phyloP scores from a whole-genome alignment of 441 rosid genomes.

The Euphorbia schlechtendalii region DNA sequence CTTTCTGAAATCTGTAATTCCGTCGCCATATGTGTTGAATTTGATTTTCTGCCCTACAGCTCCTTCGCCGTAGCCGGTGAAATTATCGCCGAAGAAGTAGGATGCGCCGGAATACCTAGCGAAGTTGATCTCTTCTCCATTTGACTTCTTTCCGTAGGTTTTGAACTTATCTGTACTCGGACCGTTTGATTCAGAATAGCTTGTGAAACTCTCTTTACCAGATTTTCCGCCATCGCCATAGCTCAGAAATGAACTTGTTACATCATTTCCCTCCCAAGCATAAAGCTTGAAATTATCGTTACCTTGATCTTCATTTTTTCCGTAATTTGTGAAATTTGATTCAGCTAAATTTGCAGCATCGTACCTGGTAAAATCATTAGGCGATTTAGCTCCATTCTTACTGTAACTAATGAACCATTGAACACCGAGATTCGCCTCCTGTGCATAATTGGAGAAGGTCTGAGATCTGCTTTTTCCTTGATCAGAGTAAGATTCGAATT shows the following conservation, averaged over 20 bases:
- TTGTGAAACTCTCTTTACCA: conserved; percentile 39
- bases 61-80: conserved; percentile 65
- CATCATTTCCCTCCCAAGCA: conserved; percentile 61
- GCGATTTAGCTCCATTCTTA: conserved; percentile 49
- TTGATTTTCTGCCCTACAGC: conserved; percentile 33
- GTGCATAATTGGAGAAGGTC: too few relatives aligned
- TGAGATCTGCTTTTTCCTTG: conserved; percentile 37
- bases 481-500: conserved; percentile 53
- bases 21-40: conserved; percentile 48
- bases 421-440: conserved; percentile 46
- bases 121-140: too few relatives aligned
- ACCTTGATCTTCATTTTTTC: conserved; percentile 50
- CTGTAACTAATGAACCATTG: conserved; percentile 57
- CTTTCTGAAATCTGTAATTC: conserved; percentile 65
- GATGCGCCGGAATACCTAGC: too few relatives aligned
- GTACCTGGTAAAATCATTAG: conserved; percentile 49
- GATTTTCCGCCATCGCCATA: conserved; percentile 55
- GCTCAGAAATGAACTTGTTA: conserved; percentile 20
- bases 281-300: conserved; percentile 61
- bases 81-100: too few relatives aligned
- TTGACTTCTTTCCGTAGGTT: too few relatives aligned
- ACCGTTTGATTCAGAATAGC: conserved; percentile 52
- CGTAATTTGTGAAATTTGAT: too few relatives aligned
- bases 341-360: conserved; percentile 58
- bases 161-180: too few relatives aligned